Conservation (phyloP, 2,329 filamentous ascomycete genomes). For the Trichoderma asperellum region DNA sequence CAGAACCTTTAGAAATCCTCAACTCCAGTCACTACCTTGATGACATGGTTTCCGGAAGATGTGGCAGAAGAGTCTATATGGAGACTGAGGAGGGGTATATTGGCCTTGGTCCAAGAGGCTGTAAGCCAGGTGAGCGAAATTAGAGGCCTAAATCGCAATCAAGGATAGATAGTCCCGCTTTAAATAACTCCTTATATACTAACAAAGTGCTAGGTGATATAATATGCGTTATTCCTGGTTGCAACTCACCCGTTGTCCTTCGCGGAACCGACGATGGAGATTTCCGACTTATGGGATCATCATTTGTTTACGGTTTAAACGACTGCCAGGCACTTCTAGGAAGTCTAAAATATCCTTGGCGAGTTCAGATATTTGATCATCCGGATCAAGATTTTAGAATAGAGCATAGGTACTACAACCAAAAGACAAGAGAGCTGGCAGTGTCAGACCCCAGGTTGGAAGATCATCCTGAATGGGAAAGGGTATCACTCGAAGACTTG, state of each 20-base stretch:
- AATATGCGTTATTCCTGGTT: not conserved
- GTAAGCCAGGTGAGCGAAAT: not conserved
- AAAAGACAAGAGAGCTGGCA: not conserved
- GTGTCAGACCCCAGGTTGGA: not conserved
- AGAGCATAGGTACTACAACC: not conserved
- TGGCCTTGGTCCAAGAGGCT: not conserved
- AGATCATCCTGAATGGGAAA: not conserved
- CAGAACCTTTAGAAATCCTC: not conserved
- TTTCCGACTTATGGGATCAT: not conserved
- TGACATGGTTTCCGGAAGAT: not conserved
- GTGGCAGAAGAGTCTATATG: not conserved
- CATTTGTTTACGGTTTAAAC: not conserved
- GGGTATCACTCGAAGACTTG: not conserved
- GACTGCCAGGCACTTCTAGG: not conserved
- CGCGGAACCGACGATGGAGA: not conserved
- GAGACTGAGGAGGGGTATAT: not conserved
- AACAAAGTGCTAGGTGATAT: not conserved
- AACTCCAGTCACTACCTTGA: not conserved
- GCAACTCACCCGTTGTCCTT: not conserved
- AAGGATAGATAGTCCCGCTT: not conserved
- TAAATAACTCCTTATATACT: not conserved
- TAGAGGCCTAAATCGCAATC: not conserved
- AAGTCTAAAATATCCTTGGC: not conserved
- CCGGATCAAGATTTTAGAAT: not conserved
- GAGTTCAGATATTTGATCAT: not conserved